Evolutionary conservation across 2,329 filamentous ascomycete species (phyloP).

Genomic region (Pyrenochaeta sp.): DNA sequence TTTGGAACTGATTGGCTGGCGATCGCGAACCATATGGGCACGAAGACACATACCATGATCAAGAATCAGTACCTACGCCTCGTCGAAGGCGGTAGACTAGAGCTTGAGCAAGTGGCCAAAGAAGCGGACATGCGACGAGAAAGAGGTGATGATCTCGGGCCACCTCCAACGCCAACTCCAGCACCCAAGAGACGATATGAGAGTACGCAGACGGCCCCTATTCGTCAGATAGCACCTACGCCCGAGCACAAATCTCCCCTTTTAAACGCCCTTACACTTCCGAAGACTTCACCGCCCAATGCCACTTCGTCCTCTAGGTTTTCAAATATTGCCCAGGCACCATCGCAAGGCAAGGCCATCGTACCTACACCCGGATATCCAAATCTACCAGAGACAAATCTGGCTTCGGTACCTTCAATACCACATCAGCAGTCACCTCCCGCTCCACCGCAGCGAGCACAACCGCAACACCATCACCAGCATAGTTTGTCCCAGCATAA

Average conservation of each 20-base stretch:
- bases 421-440: slow-evolving; percentile 44
- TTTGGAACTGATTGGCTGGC: slow-evolving; percentile 82
- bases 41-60: slow-evolving; percentile 85
- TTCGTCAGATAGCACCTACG: slow-evolving; percentile 56
- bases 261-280: slow-evolving; percentile 32
- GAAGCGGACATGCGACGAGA: slow-evolving; percentile 53
- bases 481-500: slow-evolving; percentile 40
- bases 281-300: slow-evolving; percentile 51
- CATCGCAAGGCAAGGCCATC: slow-evolving; percentile 36
- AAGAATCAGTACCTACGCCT: slow-evolving; percentile 61
- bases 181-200: slow-evolving; percentile 59
- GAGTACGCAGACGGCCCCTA: slow-evolving; percentile 47
- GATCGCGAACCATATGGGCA: slow-evolving; percentile 81
- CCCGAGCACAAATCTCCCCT: slow-evolving; percentile 54
- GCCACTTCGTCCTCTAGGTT: slow-evolving; percentile 36
- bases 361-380: slow-evolving; percentile 31
- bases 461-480: slow-evolving; percentile 39
- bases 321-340: slow-evolving; percentile 44
- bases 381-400: slow-evolving; percentile 36
- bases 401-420: slow-evolving; percentile 38
- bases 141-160: slow-evolving; percentile 57
- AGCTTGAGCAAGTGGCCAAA: slow-evolving; percentile 53
- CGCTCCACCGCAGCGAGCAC: slow-evolving; percentile 30
- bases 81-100: slow-evolving; percentile 53
- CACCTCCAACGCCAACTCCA: slow-evolving; percentile 59